Base-by-base conservation (phyloP, 2,329 filamentous ascomycete species). In the Pseudogymnoascus sp. region DNA sequence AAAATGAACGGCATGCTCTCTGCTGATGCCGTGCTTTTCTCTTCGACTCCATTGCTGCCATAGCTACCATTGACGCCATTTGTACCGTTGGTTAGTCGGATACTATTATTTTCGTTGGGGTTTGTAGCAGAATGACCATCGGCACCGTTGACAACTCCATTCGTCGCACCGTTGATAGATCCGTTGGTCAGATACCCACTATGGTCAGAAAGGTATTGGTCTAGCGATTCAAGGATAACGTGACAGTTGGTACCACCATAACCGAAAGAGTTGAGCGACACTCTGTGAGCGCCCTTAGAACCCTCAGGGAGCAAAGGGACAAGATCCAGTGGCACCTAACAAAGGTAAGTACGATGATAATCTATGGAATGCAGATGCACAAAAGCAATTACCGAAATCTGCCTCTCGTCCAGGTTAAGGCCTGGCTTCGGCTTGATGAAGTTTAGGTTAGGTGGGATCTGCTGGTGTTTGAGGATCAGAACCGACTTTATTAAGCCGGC, bases 201-300 rank as follows among this genome's bases (percentile, higher is more conserved):
- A 12, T 14, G 4, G 35, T 14, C n/a, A 12, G 35, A 37, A 12
- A 14, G 6, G 12, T 37, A 37, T 37, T 14, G 12, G 5, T 12
- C 14, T n/a, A 8, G 62, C 5, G 22, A 11, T 22, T 28, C 35
- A 50, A 25, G 14, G 11, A 79, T 71, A 2, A 71, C 71, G 64
- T 79, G 77, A 2, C 74, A 75, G 63, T 79, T 79, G n/a, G 77
- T 75, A n/a, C 77, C 77, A 5, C 77, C 77, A 30, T 76, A 78
- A 0, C 77, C 77, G 47, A 79, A 67, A 12, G 30, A 61, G 33
- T 67, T 68, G 12, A 68, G 11, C 18, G 43, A 18, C 43, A 50
- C 6, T 16, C 8, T 16, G 11, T 33, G 6, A 16, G 18, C 18
- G 18, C 39, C 14, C 20, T 14, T 28, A 20, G 11, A 6, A 9